A percentile compares a stretch with the other conserved stretches of the same genome.
phyloP scores from a whole-genome alignment of 495 filamentous ascomycete genomes.

The Tuber aestivum region DNA sequence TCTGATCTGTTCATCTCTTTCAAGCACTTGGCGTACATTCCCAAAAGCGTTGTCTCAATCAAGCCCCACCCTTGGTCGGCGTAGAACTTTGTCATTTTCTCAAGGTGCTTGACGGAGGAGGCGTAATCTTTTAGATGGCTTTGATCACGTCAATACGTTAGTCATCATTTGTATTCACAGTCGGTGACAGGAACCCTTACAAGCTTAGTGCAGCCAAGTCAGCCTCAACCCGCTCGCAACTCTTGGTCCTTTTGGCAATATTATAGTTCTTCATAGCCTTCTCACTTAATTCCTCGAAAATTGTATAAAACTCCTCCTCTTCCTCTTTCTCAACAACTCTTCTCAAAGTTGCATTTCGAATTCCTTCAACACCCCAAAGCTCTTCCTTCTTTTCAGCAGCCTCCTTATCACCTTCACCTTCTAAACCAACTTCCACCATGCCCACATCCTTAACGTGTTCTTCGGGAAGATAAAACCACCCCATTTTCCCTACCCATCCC shows the following conservation, averaged over 20 bases:
- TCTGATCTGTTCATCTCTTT: conserved; percentile 67
- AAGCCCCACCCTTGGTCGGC: conserved; percentile 71
- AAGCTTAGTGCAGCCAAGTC: conserved; percentile 83
- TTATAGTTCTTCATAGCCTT: conserved; percentile 55
- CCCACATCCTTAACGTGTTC: conserved; percentile 49
- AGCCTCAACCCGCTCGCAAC: conserved; percentile 67
- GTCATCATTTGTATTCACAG: neutral
- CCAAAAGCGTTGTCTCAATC: conserved; percentile 73
- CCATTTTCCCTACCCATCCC: conserved; percentile 62
- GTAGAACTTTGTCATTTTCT: conserved; percentile 74
- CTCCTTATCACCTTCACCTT: conserved; percentile 33
- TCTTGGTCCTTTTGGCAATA: conserved; percentile 67
- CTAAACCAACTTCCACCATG: conserved; percentile 56
- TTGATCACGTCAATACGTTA: conserved; percentile 10
- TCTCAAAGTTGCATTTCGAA: conserved; percentile 20
- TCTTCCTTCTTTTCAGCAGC: conserved; percentile 20
- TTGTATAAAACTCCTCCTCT: conserved; percentile 47
- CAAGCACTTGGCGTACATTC: conserved; percentile 79
- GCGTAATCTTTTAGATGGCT: conserved; percentile 63
- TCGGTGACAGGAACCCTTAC: conserved; percentile 45
- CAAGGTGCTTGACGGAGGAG: conserved; percentile 71
- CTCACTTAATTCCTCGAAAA: conserved; percentile 57
- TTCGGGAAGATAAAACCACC: conserved; percentile 62
- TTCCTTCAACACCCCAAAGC: conserved; percentile 42
- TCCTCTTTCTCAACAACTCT: conserved; percentile 26